Conservation (phyloP, 2,329 filamentous ascomycete species). For the Penicillium sp. region DNA sequence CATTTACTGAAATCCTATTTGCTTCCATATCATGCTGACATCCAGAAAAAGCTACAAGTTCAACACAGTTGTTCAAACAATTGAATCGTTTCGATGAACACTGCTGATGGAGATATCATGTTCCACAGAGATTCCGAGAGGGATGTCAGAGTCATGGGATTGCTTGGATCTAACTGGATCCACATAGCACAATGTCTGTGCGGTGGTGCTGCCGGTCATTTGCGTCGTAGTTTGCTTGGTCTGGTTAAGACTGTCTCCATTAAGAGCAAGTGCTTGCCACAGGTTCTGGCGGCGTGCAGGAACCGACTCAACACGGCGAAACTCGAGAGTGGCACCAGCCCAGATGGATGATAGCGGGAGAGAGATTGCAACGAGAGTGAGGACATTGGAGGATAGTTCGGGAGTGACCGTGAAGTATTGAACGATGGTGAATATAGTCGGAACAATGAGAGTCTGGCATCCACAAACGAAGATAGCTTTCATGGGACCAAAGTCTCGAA, state of each 20-base stretch:
- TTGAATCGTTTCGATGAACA: background rate
- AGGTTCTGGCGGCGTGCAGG: constrained; percentile 23
- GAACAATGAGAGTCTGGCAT: constrained; percentile 65
- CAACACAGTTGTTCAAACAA: background rate
- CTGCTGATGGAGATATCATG: constrained; percentile 32
- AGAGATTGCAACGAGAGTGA: constrained; percentile 62
- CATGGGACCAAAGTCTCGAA: constrained; percentile 64
- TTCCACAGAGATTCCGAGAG: constrained; percentile 30
- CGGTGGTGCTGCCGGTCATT: constrained; percentile 15
- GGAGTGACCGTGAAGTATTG: constrained; percentile 55
- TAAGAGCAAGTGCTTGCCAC: constrained; percentile 28
- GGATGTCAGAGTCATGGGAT: constrained; percentile 17
- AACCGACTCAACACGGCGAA: constrained; percentile 7
- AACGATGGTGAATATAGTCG: constrained; percentile 62
- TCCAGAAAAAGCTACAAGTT: background rate
- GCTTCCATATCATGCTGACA: background rate
- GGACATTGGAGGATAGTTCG: constrained; percentile 56
- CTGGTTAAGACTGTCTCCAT: constrained; percentile 5
- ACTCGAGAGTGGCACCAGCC: constrained; percentile 51
- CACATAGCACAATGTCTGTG: constrained; percentile 31
- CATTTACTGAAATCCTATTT: background rate
- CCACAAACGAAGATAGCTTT: constrained; percentile 69
- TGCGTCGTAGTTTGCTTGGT: constrained; percentile 17
- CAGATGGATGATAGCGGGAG: constrained; percentile 68
- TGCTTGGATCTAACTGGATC: constrained; percentile 17